A percentile compares a stretch with the other conserved stretches of the same genome.
Conservation (phyloP, 1,139 yeast genomes). For the Hemisphaericaspora subhashii region DNA sequence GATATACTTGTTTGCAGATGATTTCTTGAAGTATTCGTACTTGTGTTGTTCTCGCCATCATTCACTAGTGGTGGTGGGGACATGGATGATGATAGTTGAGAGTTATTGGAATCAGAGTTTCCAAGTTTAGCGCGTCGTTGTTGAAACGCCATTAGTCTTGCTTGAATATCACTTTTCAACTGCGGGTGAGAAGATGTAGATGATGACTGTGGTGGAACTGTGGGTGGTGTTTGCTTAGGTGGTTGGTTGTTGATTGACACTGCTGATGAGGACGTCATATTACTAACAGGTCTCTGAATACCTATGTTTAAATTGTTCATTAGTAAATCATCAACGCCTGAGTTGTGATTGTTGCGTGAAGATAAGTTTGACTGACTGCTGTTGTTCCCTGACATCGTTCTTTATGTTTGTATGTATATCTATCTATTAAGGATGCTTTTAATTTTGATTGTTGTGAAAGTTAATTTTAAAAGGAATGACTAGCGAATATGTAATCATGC, state of each 20-base stretch:
- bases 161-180: slow-evolving; percentile 68
- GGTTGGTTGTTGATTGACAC: no score
- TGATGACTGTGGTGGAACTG: no score
- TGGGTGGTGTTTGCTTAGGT: slow-evolving; percentile 12
- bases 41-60: no score
- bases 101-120: slow-evolving; percentile 10
- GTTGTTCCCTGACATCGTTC: slow-evolving; percentile 2
- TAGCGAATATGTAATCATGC: no score
- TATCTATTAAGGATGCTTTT: no score
- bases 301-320: neutral
- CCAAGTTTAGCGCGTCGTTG: slow-evolving; percentile 51
- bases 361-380: neutral
- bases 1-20: neutral
- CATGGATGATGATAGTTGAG: slow-evolving; percentile 4
- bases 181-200: slow-evolving; percentile 23
- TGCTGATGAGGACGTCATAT: neutral
- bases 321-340: neutral
- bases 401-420: neutral
- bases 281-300: neutral
- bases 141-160: slow-evolving; percentile 72
- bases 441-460: no score
- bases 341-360: no score
- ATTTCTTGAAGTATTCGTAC: slow-evolving; percentile 1
- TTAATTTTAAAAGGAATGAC: no score
- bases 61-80: slow-evolving; percentile 6